Conservation (phyloP, 2,329 filamentous ascomycete genomes). For the Elsinoe ampelina region DNA sequence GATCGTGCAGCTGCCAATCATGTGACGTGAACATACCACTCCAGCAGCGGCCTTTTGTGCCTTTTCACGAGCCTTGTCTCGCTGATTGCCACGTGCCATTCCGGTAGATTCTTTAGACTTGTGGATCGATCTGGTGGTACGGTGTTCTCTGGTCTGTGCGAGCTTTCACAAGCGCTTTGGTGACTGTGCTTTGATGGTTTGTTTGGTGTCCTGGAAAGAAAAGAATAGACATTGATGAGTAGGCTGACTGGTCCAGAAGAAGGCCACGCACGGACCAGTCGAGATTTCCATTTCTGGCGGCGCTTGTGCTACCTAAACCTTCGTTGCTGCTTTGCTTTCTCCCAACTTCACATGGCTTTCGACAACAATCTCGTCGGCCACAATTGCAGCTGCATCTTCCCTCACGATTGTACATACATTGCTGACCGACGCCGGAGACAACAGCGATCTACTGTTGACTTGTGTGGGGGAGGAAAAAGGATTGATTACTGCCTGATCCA, state of each 20-base stretch:
- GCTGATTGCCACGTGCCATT: conserved; percentile 95
- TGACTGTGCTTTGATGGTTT: neutral
- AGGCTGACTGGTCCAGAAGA: neutral
- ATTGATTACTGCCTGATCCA: too few relatives aligned
- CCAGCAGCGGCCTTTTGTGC: conserved; percentile 61
- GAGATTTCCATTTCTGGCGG: conserved; percentile 7
- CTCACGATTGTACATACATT: neutral
- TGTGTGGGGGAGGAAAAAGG: too few relatives aligned
- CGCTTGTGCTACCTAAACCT: neutral
- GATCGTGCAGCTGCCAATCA: neutral
- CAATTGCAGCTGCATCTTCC: neutral
- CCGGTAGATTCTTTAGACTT: conserved; percentile 2
- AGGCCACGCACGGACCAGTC: neutral
- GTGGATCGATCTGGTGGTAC: neutral
- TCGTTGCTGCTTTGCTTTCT: neutral
- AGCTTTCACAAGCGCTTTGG: neutral
- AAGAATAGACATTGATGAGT: neutral
- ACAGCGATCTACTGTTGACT: neutral
- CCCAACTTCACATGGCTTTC: neutral
- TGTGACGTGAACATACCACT: conserved; percentile 42
- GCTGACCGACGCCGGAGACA: neutral
- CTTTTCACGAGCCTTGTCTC: conserved; percentile 85
- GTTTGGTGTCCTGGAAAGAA: neutral
- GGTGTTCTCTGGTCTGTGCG: neutral
- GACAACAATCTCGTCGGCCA: neutral